Base-by-base conservation (phyloP, 352 stramenopile species). In the Phytopythium cucurbitacearum region DNA sequence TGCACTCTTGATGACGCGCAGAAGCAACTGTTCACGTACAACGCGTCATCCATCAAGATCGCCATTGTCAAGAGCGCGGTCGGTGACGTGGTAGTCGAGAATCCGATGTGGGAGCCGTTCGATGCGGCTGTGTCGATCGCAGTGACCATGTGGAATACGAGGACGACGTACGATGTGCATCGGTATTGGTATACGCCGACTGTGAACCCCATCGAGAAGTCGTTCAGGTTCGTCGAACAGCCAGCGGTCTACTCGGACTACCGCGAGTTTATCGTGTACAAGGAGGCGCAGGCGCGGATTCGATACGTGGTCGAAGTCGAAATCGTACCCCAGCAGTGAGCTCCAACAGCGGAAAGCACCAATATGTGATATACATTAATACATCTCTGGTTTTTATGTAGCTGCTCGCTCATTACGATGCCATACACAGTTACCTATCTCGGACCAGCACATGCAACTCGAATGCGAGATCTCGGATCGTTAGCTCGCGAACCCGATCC, bases 261-360 rank as follows among this genome's bases (percentile, higher is more conserved):
- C 63, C 75, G 80, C 13, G 82, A 93, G 49, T 63, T 82, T 8
- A 82, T 91, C 37, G 82, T 93, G 55, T 89, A 86, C 74, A 72
- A 93, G 40, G 75, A 89, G 54, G 65, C 64, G 6, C 82, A 89
- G 43, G 79, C 71, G 9, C 74, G 73, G 16, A 86, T 93, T 37
- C 76, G 79, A 2, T 93, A 93, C 60, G 60, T 93, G 5, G 78
- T 93, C 13, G 80, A 93, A 57, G 69, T 93, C 21, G 76, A 87
- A 41, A 68, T 28, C 21, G 21, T 28, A 28, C 21, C 21, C 21
- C 21, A 28, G 21, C 21, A 28, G 21, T 28, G 21, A 28, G 21
- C 21, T 28, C 21, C 21, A 28, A 28, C 21, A 28, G 21, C 21
- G 21, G 21, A 28, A 28, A 28, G 21, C 21, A 28, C 21, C 21